These are phyloP conservation scores for Termitomyces sp. DNA, from an alignment of 768 basidiomycete species.

Conservation along the genomic window DNA sequence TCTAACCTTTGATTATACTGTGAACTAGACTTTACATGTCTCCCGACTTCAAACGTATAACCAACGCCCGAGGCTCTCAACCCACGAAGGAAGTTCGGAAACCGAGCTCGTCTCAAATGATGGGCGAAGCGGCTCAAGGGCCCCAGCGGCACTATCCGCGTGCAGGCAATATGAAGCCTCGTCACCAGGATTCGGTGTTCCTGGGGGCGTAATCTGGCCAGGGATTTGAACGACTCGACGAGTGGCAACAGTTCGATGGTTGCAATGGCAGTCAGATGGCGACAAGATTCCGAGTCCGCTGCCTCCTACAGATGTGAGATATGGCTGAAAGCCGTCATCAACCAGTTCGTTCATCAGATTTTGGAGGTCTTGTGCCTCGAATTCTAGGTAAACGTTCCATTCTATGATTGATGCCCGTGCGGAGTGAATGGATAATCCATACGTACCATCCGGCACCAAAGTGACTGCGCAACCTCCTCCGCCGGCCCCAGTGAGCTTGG, in stretches of 20 bases:
- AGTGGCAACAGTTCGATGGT: slow-evolving; percentile 21
- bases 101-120: slow-evolving; percentile 37
- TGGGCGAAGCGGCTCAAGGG: slow-evolving; percentile 28
- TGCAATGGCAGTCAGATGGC: slow-evolving; percentile 42
- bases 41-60: slow-evolving; percentile 42
- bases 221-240: slow-evolving; percentile 15
- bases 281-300: slow-evolving; percentile 85
- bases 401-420: slow-evolving; percentile 7
- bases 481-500: slow-evolving; percentile 97
- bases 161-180: slow-evolving; percentile 14
- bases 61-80: slow-evolving; percentile 49
- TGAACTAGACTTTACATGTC: slow-evolving; percentile 1
- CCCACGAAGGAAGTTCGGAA: slow-evolving; percentile 48
- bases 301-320: slow-evolving; percentile 91
- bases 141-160: slow-evolving; percentile 15
- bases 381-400: slow-evolving; percentile 42
- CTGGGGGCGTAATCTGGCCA: slow-evolving; percentile 45
- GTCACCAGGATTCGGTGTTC: slow-evolving; percentile 33
- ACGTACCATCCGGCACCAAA: slow-evolving; percentile 85
- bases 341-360: slow-evolving; percentile 56
- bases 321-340: slow-evolving; percentile 67
- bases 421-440: slow-evolving; percentile 7
- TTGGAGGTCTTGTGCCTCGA: slow-evolving; percentile 52
- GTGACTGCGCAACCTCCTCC: slow-evolving; percentile 99
- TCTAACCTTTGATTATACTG: not conserved